phyloP scores from a whole-genome alignment of 1,139 yeast species.

The Magnusiomyces sp. region DNA sequence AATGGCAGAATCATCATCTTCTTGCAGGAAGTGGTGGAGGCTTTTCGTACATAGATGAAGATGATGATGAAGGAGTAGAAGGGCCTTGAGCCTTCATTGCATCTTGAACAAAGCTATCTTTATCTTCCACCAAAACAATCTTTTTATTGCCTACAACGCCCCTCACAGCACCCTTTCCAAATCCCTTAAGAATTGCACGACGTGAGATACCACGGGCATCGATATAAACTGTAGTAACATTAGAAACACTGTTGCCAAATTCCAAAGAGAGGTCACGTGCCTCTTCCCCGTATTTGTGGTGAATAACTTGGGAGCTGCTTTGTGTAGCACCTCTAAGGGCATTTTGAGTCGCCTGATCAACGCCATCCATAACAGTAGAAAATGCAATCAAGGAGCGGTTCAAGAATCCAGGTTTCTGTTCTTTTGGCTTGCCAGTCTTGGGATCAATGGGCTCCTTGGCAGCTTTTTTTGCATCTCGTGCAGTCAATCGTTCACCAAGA shows the following conservation, averaged over 20 bases:
- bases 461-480: conserved; percentile 23
- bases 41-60: conserved; percentile 17
- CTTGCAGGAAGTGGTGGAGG: conserved; percentile 1
- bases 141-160: conserved; percentile 8
- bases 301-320: conserved; percentile 9
- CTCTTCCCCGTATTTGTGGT: conserved; percentile 12
- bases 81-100: background rate
- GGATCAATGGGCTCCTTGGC: conserved; percentile 26
- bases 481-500: conserved; percentile 7
- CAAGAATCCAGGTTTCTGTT: conserved; percentile 5
- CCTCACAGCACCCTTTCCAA: conserved; percentile 11
- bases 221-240: conserved; percentile 10
- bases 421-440: conserved; percentile 6
- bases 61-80: conserved; percentile 36
- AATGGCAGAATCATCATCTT: too few relatives aligned
- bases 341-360: conserved; percentile 10
- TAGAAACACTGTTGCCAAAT: conserved; percentile 8
- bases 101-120: background rate
- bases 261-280: conserved; percentile 9
- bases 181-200: conserved; percentile 10
- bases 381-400: conserved; percentile 14
- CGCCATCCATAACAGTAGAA: conserved; percentile 13
- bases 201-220: conserved; percentile 13
- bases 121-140: background rate
- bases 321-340: conserved; percentile 3